A percentile compares a stretch with the other conserved stretches of the same genome.
Conservation (phyloP, 2,329 filamentous ascomycete species). For the Colletotrichum camelliae region DNA sequence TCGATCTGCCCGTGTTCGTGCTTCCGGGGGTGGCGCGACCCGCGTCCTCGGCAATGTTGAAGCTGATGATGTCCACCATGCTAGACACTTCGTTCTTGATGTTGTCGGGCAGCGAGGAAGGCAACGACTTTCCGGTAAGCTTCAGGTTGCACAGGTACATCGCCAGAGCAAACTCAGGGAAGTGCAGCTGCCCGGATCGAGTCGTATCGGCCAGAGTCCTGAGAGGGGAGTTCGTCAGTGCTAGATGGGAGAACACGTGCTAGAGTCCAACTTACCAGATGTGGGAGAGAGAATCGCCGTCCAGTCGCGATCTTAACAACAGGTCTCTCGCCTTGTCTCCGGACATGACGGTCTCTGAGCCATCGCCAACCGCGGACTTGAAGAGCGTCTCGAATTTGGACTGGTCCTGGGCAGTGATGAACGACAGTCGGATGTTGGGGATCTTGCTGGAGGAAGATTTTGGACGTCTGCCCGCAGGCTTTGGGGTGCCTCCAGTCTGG, state of each 20-base stretch:
- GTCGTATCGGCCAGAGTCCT: conserved; percentile 95
- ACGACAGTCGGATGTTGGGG: conserved; percentile 91
- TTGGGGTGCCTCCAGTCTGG: conserved; percentile 53
- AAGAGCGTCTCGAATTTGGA: conserved; percentile 97
- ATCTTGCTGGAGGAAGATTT: conserved; percentile 73
- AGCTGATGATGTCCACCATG: conserved; percentile 99
- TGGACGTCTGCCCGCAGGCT: conserved; percentile 50
- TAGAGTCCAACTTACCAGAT: conserved; percentile 72
- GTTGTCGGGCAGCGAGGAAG: conserved; percentile 76
- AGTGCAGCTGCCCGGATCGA: conserved; percentile 92
- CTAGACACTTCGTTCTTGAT: conserved; percentile 97
- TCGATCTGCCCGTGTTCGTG: conserved; percentile 66
- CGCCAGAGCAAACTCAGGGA: conserved; percentile 94
- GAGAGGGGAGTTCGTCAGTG: conserved; percentile 26
- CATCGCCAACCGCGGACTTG: conserved; percentile 89
- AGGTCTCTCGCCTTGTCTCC: conserved; percentile 93
- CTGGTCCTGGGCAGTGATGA: conserved; percentile 94
- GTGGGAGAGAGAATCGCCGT: conserved; percentile 86
- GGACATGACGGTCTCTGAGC: conserved; percentile 78
- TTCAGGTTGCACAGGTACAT: conserved; percentile 99
- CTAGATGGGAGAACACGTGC: conserved; percentile 56
- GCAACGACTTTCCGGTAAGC: conserved; percentile 84
- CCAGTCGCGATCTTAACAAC: conserved; percentile 84
- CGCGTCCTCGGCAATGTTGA: conserved; percentile 81
- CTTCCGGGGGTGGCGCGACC: conserved; percentile 54